Evolutionary conservation across 352 stramenopile species (phyloP), one percentile per base, ranked within the genome.

Genomic region (Phytopythium cucurbitacearum): DNA sequence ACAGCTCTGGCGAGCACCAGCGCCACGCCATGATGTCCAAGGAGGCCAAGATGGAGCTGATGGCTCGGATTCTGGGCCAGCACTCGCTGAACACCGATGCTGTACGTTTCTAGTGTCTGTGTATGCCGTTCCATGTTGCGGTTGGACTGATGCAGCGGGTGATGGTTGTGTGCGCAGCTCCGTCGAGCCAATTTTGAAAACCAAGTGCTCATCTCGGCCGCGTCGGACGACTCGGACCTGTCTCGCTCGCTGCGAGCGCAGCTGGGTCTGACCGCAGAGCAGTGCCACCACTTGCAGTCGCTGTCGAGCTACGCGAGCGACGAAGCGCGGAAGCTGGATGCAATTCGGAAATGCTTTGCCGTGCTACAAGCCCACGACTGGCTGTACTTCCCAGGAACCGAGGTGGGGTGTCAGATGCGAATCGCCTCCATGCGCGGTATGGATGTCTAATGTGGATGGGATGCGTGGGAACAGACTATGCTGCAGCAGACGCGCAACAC

Each of bases 301-400:
- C 53, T 92, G 47, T 62, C 64, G 10, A 47, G 60, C 5, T 55
- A 70, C 16, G 72, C 83, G 3, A 80, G 69, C 13, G 73, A 92
- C 37, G 85, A 95, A 62, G 64, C 78, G 34, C 70, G 68, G 13
- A 88, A 92, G 51, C 68, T 95, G 6, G 80, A 90, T 32, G 84
- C 75, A 2, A 92, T 95, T 48, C 69, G 69, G n/a, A 95, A 95
- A 53, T 95, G 85, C 43, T 95, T 95, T 48, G 85, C 85, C 7
- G 80, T 84, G 15, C 53, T 95, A 10, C 80, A 75, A 37, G 81
- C 80, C 0, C 85, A 95, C 56, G 83, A 93, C 60, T 95, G 85
- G 85, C 71, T 95, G 21, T 89, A 90, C 51, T 91, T 93, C 38
- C 75, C 79, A 5, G 80, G 85, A 40, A 91, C 84, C 48, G 85